These are phyloP conservation scores for Dendrostoma leiphaemia DNA, from an alignment of 2,329 filamentous ascomycete genomes.

Conservation along the genomic window DNA sequence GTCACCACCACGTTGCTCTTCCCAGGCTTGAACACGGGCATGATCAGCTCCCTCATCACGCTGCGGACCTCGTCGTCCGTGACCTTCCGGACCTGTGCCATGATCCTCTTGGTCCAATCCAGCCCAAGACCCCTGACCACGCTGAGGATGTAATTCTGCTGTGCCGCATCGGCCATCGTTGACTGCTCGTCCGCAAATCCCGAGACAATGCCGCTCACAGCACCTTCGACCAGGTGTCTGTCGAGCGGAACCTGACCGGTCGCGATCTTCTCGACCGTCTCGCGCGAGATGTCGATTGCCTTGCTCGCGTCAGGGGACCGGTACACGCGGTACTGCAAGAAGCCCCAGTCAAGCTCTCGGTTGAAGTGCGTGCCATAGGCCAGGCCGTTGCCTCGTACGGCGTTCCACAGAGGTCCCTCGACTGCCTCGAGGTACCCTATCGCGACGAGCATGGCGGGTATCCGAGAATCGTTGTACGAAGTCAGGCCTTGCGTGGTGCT, in stretches of 20 bases:
- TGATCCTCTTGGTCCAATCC: constrained; percentile 74
- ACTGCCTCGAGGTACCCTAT: constrained; percentile 88
- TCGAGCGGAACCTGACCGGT: constrained; percentile 72
- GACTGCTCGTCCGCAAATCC: constrained; percentile 84
- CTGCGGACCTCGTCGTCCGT: constrained; percentile 72
- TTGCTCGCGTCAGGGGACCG: constrained; percentile 86
- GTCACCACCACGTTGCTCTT: constrained; percentile 85
- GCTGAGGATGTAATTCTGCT: constrained; percentile 77
- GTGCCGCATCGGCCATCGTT: constrained; percentile 78
- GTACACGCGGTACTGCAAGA: constrained; percentile 82
- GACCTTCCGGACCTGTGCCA: constrained; percentile 75
- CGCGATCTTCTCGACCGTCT: constrained; percentile 72
- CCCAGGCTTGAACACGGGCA: constrained; percentile 77
- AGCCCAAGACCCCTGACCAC: constrained; percentile 74
- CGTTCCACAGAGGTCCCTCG: constrained; percentile 92
- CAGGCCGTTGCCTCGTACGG: constrained; percentile 87
- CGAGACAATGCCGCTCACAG: constrained; percentile 86
- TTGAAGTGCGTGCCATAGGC: constrained; percentile 85
- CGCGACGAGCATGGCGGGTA: constrained; percentile 85
- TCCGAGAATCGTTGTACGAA: constrained; percentile 71
- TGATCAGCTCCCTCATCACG: constrained; percentile 70
- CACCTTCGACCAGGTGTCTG: constrained; percentile 79
- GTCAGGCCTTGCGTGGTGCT: constrained; percentile 72
- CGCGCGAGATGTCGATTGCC: constrained; percentile 74
- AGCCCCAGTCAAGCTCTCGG: constrained; percentile 74